Base-by-base conservation (phyloP, 331 rosid species). In the Phaseolus coccineus region DNA sequence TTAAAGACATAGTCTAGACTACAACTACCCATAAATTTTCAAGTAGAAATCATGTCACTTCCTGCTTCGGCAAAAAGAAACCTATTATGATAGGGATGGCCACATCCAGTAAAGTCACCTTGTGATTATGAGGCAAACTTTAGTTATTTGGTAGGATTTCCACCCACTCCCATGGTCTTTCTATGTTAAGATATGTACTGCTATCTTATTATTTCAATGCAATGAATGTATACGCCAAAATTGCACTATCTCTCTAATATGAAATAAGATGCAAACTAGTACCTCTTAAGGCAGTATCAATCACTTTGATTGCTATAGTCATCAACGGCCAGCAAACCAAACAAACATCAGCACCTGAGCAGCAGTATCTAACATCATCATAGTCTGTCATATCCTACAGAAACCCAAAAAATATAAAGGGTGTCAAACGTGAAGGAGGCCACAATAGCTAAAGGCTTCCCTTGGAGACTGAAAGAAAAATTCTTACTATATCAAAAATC, bases 271-370 rank as follows among this genome's bases (percentile, higher is more conserved):
- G 42, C 33, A 64, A 57, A 74, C 3, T 58, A 52, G 70, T 75
- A 96, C 98, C 98, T 93, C 97, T 86, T 61, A 96, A 92, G 78
- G 96, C 63, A 59, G 91, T 67, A 85, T 93, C 91, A 10, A 93
- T 83, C 80, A 96, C 97, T 90, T 96, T 93, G 86, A 93, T 87
- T 64, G 94, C 94, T 81, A 90, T 80, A 19, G 98, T 96, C 99
- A 96, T 96, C 66, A 96, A 84, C 3, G 97, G 98, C 99, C 99
- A 96, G 85, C 99, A 93, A 57, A 89, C 78, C 89, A 93, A 83
- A 87, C 98, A 96, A 78, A 93, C 92, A 44, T 91, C 96, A 82
- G 98, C 99, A 72, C 99, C 98, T 2, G 96, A 84, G 84, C 99
- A 96, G 87, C 98, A 96, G 87, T 90, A 96, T 71, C 97, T 90